phyloP scores from a whole-genome alignment of 2,329 filamentous ascomycete species.

The Diaporthe citriasiana region DNA sequence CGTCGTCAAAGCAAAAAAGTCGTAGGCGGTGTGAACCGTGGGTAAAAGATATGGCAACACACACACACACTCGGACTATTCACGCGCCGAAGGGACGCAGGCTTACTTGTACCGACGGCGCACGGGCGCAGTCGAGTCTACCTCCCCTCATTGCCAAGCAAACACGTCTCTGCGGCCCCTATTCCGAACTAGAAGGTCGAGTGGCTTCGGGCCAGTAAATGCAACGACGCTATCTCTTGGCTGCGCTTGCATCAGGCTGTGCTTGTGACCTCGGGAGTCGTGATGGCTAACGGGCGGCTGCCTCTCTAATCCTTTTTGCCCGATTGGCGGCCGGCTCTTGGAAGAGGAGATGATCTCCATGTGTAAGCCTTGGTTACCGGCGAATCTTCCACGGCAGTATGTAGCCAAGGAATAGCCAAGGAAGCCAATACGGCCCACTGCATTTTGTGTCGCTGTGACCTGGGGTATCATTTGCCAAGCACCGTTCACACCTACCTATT shows the following conservation, averaged over 20 bases:
- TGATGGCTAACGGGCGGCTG: slow-evolving; percentile 8
- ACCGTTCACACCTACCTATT: slow-evolving; percentile 35
- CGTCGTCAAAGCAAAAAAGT: neutral
- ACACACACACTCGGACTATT: neutral
- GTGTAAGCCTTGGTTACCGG: slow-evolving; percentile 21
- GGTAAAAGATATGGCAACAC: neutral
- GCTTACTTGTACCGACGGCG: slow-evolving; percentile 24
- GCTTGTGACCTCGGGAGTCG: slow-evolving; percentile 18
- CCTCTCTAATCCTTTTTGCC: neutral
- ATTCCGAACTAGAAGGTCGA: slow-evolving; percentile 33
- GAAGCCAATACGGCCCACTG: slow-evolving; percentile 10
- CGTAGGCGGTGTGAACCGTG: neutral
- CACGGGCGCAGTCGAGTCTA: slow-evolving; percentile 1
- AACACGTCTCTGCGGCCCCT: neutral
- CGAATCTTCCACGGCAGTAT: neutral
- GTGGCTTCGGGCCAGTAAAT: slow-evolving; percentile 14
- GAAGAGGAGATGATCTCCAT: slow-evolving; percentile 7
- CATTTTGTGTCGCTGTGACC: neutral
- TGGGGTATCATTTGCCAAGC: slow-evolving; percentile 15
- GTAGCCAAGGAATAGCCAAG: slow-evolving; percentile 37
- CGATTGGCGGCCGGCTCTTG: neutral
- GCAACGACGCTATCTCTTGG: slow-evolving; percentile 31
- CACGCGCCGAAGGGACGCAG: slow-evolving; percentile 8
- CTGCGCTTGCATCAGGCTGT: slow-evolving; percentile 22
- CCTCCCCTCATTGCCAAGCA: slow-evolving; percentile 32